phyloP scores from a whole-genome alignment of 306 rosid genomes.

The Castanopsis chinensis region DNA sequence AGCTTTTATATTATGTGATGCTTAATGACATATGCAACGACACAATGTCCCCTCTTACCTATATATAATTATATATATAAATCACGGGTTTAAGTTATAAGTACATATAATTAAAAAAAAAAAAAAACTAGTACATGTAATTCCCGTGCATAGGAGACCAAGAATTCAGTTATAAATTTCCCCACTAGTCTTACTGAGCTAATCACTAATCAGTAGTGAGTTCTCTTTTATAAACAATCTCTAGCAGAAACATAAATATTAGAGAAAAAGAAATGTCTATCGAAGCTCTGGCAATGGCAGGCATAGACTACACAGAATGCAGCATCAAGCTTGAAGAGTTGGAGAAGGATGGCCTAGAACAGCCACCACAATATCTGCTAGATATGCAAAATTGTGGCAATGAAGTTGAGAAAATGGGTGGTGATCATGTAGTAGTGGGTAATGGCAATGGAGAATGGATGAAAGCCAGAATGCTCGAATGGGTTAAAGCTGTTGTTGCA shows the following conservation, averaged over 20 bases:
- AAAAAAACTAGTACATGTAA: not conserved
- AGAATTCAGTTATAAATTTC: not conserved
- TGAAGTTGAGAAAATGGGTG: not conserved
- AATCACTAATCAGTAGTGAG: not conserved
- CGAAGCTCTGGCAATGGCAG: constrained; percentile 57
- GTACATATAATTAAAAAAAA: no score
- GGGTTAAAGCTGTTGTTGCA: constrained; percentile 53
- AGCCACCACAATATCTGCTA: constrained; percentile 16
- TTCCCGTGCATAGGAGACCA: constrained; percentile 23
- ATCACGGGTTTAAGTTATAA: not conserved
- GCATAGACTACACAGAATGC: constrained; percentile 28
- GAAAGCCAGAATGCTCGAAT: constrained; percentile 41
- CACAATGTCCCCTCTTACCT: not conserved
- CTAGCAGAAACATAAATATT: not conserved
- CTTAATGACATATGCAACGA: constrained; percentile 11
- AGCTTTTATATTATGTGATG: not conserved
- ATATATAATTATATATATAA: not conserved
- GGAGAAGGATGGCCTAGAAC: constrained; percentile 8
- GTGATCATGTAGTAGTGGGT: not conserved
- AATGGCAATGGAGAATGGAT: constrained; percentile 13
- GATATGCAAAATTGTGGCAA: not conserved
- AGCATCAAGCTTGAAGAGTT: constrained; percentile 19
- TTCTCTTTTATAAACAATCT: not conserved
- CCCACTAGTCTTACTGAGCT: not conserved
- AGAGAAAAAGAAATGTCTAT: constrained; percentile 18